Conservation (phyloP, 805 yeast genomes). For the Candida hispaniensis region DNA sequence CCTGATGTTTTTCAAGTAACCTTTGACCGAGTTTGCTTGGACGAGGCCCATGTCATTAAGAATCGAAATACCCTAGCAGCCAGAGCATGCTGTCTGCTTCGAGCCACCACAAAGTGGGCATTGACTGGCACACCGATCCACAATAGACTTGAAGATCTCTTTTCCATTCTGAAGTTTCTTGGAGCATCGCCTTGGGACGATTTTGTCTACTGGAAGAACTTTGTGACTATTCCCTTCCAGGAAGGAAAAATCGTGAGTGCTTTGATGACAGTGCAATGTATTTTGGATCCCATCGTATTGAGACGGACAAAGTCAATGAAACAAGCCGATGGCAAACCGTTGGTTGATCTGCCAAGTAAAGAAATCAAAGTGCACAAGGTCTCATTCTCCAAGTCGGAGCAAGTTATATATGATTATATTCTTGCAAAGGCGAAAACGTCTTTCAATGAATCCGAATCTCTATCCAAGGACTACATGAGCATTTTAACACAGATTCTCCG, state of each 20-base stretch:
- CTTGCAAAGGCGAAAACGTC: slow-evolving; percentile 50
- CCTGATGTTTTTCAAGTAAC: slow-evolving; percentile 47
- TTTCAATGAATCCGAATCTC: slow-evolving; percentile 23
- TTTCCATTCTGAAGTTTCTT: slow-evolving; percentile 61
- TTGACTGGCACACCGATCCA: slow-evolving; percentile 91
- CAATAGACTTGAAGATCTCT: slow-evolving; percentile 77
- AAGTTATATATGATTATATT: slow-evolving; percentile 54
- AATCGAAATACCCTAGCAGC: slow-evolving; percentile 72
- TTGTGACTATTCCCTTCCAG: slow-evolving; percentile 75
- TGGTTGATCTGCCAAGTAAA: slow-evolving; percentile 70
- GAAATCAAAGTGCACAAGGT: slow-evolving; percentile 60
- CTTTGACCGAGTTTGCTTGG: slow-evolving; percentile 67
- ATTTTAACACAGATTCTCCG: slow-evolving; percentile 76
- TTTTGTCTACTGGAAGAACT: slow-evolving; percentile 76
- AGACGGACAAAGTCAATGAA: slow-evolving; percentile 83
- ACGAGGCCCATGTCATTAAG: slow-evolving; percentile 85
- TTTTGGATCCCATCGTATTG: slow-evolving; percentile 69
- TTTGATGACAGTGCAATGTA: slow-evolving; percentile 71
- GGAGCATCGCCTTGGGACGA: slow-evolving; percentile 85
- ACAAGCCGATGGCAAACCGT: slow-evolving; percentile 55
- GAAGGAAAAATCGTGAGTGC: slow-evolving; percentile 60
- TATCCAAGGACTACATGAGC: slow-evolving; percentile 58
- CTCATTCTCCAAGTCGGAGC: slow-evolving; percentile 55
- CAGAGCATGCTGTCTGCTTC: slow-evolving; percentile 58
- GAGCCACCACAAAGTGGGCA: slow-evolving; percentile 64